Percentiles rank a stretch among this genome's conserved stretches.
These are phyloP conservation scores for Marchantia polymorpha DNA, from an alignment of 225 moss, liverwort and hornwort genomes.

Conservation along the genomic window DNA sequence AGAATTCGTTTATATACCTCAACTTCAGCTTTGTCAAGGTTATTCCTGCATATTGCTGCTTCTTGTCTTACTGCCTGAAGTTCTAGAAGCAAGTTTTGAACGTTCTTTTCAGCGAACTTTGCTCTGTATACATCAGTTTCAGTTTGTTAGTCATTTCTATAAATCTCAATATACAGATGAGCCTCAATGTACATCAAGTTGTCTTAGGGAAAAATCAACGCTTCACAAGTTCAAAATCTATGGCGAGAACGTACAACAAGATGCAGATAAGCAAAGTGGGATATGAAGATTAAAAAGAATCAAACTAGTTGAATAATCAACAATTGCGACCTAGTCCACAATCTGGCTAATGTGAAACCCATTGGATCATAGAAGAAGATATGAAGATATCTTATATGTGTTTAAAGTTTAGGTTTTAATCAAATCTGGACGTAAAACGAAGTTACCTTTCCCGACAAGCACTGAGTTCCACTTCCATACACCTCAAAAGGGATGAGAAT, in stretches of 20 bases:
- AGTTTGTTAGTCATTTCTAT: no score
- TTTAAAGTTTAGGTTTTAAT: no score
- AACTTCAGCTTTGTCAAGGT: slow-evolving; percentile 70
- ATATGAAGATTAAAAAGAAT: no score
- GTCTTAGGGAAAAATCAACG: no score
- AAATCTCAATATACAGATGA: no score
- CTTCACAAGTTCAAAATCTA: no score
- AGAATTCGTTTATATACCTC: slow-evolving; percentile 45
- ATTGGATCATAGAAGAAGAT: background rate
- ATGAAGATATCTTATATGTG: background rate
- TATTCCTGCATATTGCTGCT: slow-evolving; percentile 58
- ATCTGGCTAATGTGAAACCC: background rate
- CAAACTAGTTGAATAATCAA: no score
- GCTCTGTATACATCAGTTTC: slow-evolving; percentile 45
- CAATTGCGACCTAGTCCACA: no score
- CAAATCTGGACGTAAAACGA: background rate
- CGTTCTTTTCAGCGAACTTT: slow-evolving; percentile 69
- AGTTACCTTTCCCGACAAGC: slow-evolving; percentile 69
- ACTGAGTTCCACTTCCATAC: slow-evolving; percentile 70
- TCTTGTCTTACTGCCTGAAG: slow-evolving; percentile 62
- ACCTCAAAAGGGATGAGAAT: slow-evolving; percentile 58
- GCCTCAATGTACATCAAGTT: no score
- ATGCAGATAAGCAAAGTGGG: no score
- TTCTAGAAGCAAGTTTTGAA: slow-evolving; percentile 72
- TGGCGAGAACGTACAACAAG: no score